A percentile compares a stretch with the other conserved stretches of the same genome.
phyloP scores from a whole-genome alignment of 257 asterid genomes.

The Rhazya stricta region DNA sequence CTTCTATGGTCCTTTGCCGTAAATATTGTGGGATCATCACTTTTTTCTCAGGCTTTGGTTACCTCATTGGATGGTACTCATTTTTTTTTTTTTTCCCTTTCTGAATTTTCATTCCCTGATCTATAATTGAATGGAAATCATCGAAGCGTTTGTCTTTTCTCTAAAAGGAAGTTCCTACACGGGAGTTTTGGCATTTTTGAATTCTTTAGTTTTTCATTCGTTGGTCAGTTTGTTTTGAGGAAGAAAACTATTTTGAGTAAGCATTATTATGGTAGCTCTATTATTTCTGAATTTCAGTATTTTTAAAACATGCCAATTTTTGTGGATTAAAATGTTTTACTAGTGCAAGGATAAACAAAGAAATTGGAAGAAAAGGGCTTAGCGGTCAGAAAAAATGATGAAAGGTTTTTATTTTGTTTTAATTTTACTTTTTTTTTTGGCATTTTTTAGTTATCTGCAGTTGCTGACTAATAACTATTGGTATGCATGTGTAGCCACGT shows the following conservation, averaged over 20 bases:
- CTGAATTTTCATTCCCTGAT: not conserved
- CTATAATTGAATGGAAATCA: not conserved
- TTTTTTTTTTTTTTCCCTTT: not conserved
- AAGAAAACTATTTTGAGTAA: not conserved
- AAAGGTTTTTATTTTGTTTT: not conserved
- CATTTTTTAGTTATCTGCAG: not conserved
- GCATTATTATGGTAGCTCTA: not conserved
- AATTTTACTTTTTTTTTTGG: not conserved
- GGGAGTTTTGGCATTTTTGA: not conserved
- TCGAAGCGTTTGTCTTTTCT: not conserved
- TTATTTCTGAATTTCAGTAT: not conserved
- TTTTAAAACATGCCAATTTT: not conserved
- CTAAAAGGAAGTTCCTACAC: not conserved
- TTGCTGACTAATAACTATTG: constrained; percentile 19
- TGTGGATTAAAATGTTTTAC: not conserved
- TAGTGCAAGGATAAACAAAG: not conserved
- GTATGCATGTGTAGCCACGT: constrained; percentile 71
- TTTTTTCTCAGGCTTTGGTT: constrained; percentile 71
- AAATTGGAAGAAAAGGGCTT: not conserved
- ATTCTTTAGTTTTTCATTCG: not conserved
- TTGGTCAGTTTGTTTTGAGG: not conserved
- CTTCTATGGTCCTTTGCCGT: constrained; percentile 61
- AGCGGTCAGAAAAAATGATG: not conserved
- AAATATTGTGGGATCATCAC: constrained; percentile 72
- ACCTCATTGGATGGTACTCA: constrained; percentile 90